Evolutionary conservation across 169 alveolate genomes (phyloP).

Genomic region (Plasmodium billcollinsi): DNA sequence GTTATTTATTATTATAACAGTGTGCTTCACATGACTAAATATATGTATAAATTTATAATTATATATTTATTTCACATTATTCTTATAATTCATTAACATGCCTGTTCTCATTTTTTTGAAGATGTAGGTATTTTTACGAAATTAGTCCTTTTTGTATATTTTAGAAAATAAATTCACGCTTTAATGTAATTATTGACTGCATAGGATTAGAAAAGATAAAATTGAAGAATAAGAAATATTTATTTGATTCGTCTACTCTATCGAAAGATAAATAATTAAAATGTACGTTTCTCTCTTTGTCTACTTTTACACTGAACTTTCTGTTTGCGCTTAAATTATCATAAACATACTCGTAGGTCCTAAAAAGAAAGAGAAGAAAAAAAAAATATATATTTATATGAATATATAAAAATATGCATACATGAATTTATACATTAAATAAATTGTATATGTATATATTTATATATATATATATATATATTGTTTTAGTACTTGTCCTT

Average conservation of each 20-base stretch:
- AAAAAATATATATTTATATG: neutral
- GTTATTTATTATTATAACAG: too few relatives aligned
- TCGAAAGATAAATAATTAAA: constrained; percentile 66
- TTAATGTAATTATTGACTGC: constrained; percentile 70
- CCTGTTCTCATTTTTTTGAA: too few relatives aligned
- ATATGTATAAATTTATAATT: too few relatives aligned
- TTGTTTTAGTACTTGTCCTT: constrained; percentile 53
- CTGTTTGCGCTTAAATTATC: constrained; percentile 52
- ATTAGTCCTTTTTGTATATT: neutral
- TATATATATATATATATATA: constrained; percentile 3
- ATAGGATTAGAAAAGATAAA: constrained; percentile 66
- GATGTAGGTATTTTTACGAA: too few relatives aligned
- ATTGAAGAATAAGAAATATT: constrained; percentile 68
- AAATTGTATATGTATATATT: neutral
- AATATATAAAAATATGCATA: neutral
- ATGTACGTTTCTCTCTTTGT: constrained; percentile 69
- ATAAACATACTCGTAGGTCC: constrained; percentile 48
- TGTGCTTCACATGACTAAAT: too few relatives aligned
- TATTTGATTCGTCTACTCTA: constrained; percentile 65
- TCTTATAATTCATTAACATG: too few relatives aligned
- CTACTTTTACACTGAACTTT: constrained; percentile 60
- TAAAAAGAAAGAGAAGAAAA: neutral
- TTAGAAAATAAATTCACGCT: constrained; percentile 69
- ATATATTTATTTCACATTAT: too few relatives aligned
- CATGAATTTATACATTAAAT: neutral